Evolutionary conservation across 306 rosid species (phyloP).

Genomic region (Cucurbita moschata): DNA sequence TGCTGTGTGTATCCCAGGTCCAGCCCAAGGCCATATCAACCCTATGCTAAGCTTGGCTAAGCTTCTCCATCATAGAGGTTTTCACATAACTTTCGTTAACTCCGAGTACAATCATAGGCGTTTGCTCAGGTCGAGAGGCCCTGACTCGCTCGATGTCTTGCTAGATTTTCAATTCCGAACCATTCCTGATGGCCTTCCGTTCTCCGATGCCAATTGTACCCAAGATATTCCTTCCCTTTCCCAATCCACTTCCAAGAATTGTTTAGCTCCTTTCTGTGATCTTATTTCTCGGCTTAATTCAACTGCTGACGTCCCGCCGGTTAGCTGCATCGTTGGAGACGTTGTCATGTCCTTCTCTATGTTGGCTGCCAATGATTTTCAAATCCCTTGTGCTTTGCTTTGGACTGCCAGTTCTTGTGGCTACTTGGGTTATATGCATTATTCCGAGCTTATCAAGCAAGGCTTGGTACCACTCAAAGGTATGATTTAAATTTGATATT

Average conservation of each 20-base stretch:
- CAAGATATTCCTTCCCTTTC: constrained; percentile 29
- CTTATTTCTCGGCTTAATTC: constrained; percentile 26
- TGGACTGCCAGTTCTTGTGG: constrained; percentile 52
- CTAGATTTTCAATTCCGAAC: not conserved
- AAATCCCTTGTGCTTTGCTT: constrained; percentile 28
- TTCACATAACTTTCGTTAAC: not conserved
- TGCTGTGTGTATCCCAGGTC: not conserved
- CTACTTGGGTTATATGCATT: constrained; percentile 20
- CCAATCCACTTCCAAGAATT: constrained; percentile 16
- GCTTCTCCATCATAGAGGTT: not conserved
- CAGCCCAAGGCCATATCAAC: not conserved
- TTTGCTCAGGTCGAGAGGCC: not conserved
- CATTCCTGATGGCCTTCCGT: constrained; percentile 44
- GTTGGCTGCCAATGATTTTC: constrained; percentile 29
- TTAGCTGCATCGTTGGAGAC: constrained; percentile 30
- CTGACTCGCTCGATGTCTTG: not conserved
- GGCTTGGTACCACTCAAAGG: constrained; percentile 48
- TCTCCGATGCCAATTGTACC: constrained; percentile 24
- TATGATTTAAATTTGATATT: not conserved
- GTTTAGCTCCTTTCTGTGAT: constrained; percentile 23
- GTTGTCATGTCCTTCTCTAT: constrained; percentile 32
- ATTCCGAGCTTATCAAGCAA: constrained; percentile 5
- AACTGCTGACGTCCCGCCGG: not conserved
- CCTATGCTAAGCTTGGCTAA: not conserved
- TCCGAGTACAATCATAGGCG: not conserved